These are phyloP conservation scores for Laetiporus sulphureus DNA, from an alignment of 1,284 basidiomycete species.

Conservation along the genomic window DNA sequence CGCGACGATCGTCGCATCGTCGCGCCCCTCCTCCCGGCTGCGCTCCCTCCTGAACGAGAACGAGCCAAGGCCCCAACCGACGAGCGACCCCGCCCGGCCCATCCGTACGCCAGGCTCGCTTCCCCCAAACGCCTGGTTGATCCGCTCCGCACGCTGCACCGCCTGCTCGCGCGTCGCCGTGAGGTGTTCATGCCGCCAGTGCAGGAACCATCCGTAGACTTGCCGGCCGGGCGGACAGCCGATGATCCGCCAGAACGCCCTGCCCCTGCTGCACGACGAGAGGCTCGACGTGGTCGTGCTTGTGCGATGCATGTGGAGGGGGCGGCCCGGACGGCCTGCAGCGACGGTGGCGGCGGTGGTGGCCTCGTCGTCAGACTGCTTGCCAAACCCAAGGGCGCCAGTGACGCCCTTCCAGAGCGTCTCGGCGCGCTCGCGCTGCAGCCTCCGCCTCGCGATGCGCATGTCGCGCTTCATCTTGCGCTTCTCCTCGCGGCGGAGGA, in stretches of 20 bases:
- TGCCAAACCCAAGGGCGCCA: conserved; percentile 23
- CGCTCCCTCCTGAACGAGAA: conserved; percentile 31
- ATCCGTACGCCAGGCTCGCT: no score
- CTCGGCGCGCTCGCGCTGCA: conserved; percentile 40
- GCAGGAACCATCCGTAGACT: conserved; percentile 47
- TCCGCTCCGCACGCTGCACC: conserved; percentile 52
- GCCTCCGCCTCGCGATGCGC: conserved; percentile 31
- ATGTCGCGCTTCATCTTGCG: conserved; percentile 41
- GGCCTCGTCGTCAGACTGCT: conserved; percentile 6
- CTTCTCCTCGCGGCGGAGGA: conserved; percentile 52
- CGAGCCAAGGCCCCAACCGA: conserved; percentile 62
- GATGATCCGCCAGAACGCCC: conserved; percentile 11
- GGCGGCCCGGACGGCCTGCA: background rate
- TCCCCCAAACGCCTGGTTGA: conserved; percentile 50
- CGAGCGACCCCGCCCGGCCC: conserved; percentile 17
- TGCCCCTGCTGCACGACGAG: conserved; percentile 4
- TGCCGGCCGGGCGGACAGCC: conserved; percentile 19
- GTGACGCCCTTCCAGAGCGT: conserved; percentile 49
- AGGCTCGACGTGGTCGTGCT: conserved; percentile 2
- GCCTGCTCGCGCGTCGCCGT: conserved; percentile 62
- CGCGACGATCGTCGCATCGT: conserved; percentile 16
- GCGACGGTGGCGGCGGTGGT: conserved; percentile 1
- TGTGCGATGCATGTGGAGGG: background rate
- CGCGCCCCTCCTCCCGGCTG: conserved; percentile 18
- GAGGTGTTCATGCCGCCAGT: conserved; percentile 56